Evolutionary conservation across 208 protist genomes (phyloP), one percentile per base, ranked within the genome.

Genomic region (Trichomonas vaginalis): DNA sequence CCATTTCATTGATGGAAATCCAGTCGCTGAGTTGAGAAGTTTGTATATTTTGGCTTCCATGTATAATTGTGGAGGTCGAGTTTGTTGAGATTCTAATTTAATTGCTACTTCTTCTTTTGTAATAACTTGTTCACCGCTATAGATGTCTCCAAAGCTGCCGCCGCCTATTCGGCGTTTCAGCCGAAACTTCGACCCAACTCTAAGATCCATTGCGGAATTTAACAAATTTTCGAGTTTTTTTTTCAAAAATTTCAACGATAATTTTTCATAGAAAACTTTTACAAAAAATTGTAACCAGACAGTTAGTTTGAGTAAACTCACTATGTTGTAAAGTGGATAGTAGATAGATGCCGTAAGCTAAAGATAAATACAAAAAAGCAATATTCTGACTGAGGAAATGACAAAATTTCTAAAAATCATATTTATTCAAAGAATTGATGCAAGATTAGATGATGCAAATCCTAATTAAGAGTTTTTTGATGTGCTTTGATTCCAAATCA

Each of bases 81-180:
- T 98, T 62, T 97, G 98, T 47, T 97, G 97, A 47, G 96, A 96
- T 86, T 97, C 96, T 27, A 99, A 96, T 96, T 99, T 99, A 32
- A 99, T 98, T 2, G 98, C 98, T 9, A 99, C 97, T 95, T 98
- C 97, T 96, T 98, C 98, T 39, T 96, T 97, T 8, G 97, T 98
- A 27, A n/a, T 95, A 35, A 95, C 40, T 40, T 95, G 61, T 51
- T 95, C 88, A 95, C 96, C 96, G 1, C 90, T 96, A 48, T 97
- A 97, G n/a, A 99, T 99, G 82, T 99, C 99, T 46, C 99, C 99
- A 97, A 99, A 99, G 47, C 98, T 98, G 37, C 99, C 99, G 49
- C 97, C 97, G 35, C 99, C 99, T 97, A 99, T 99, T 97, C 99
- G 99, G 95, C 98, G 97, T 47, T 98, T 98, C 86, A 99, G 97